Evolutionary conservation across 2,329 filamentous ascomycete species (phyloP), one percentile per base, ranked within the genome.

Genomic region (Kalmusia sp.): DNA sequence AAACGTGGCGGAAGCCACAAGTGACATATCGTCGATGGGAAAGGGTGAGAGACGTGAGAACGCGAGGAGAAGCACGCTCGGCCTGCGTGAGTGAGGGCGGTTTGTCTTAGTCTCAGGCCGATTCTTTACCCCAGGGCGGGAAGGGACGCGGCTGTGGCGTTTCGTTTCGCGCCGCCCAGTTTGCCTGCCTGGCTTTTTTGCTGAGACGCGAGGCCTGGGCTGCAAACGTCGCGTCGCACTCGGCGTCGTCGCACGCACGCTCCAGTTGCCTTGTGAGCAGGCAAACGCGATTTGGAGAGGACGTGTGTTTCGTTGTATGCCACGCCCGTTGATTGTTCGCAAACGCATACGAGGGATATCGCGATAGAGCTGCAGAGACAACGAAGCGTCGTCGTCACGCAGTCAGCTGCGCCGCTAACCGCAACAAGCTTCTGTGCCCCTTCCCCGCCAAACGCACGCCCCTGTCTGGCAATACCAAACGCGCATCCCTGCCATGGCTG

Each of bases 321-420:
- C n/a, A n/a, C n/a, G n/a, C n/a, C n/a, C n/a, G n/a, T n/a, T n/a
- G n/a, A n/a, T n/a, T n/a, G n/a, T n/a, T n/a, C n/a, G n/a, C n/a
- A n/a, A n/a, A n/a, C n/a, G n/a, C n/a, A n/a, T n/a, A n/a, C n/a
- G n/a, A n/a, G n/a, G n/a, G n/a, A n/a, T n/a, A n/a, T n/a, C n/a
- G n/a, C n/a, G n/a, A n/a, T n/a, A n/a, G n/a, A n/a, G n/a, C n/a
- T n/a, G n/a, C n/a, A n/a, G n/a, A n/a, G n/a, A n/a, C n/a, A 40
- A 49, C 46, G 7, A 46, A 56, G 58, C 61, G 54, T n/a, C 64
- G 58, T 31, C 52, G 38, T 59, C 62, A 57, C 65, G 63, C 62
- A 59, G 63, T 67, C 62, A 67, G 57, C 55, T 65, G 58, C 48
- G 37, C 55, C 49, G 25, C 54, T 40, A 37, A 27, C n/a, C n/a